Evolutionary conservation across 441 rosid species (phyloP), one percentile per base, ranked within the genome.

Genomic region (Mallotus repandus): DNA sequence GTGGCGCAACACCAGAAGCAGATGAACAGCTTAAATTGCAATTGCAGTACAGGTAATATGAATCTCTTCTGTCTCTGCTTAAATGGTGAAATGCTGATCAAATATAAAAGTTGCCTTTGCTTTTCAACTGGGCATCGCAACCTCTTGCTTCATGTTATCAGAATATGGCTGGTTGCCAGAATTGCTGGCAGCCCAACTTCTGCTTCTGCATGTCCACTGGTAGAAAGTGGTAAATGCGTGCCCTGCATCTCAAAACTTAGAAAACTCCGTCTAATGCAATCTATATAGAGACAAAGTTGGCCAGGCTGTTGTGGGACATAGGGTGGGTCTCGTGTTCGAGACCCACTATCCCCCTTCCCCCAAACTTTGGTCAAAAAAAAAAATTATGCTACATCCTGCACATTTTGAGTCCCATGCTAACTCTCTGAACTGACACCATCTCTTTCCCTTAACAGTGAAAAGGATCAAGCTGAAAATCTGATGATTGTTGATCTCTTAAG

Each of bases 401-500:
- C 58, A 29, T 53, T 66, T 56, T 8, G 11, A 22, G 25, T 73
- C 46, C 14, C 6, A 22, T 38, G 4, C 11, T 54, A 8, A 2
- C 45, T 56, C 8, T 22, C n/a, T 70, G 45, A 75, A 22, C 71
- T 67, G 53, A 67, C 50, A 48, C 0, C 13, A 12, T 56, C 18
- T 18, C 46, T 70, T 66, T 61, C n/a, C 48, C 59, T n/a, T 15
- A 9, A 69, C 92, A 93, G 99, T 76, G 98, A 93, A 84, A 96
- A 96, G 88, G 97, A 93, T 77, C 94, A 90, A 82, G 94, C 99
- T 1, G 99, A 96, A 82, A 96, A 96, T 84, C 82, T 93, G 74
- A 96, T 96, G 99, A 96, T 96, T 58, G 97, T 96, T 0, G 99
- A 92, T 80, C 99, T 96, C 70, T 84, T 93, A 63, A 89, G 98